Conservation (phyloP, 2,329 filamentous ascomycete species). For the Cordyceps farinosa region DNA sequence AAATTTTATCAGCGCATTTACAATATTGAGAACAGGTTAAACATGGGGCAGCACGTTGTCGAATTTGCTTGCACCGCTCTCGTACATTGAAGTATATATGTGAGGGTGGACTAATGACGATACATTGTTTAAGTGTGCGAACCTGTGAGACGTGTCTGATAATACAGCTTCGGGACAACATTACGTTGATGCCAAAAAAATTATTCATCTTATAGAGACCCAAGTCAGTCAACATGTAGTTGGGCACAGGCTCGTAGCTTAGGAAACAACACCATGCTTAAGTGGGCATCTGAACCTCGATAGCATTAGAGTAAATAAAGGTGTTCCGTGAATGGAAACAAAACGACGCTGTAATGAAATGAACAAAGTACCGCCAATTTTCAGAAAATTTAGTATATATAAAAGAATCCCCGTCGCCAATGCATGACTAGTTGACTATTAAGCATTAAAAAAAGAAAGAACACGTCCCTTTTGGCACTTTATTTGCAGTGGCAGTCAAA, state of each 20-base stretch:
- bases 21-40: too few relatives aligned
- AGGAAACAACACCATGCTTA: not conserved
- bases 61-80: too few relatives aligned
- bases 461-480: not conserved
- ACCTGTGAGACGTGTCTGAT: too few relatives aligned
- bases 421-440: not conserved
- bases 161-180: too few relatives aligned
- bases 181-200: too few relatives aligned
- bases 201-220: too few relatives aligned
- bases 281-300: not conserved
- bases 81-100: too few relatives aligned
- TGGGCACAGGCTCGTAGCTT: not conserved
- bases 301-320: not conserved
- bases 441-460: not conserved
- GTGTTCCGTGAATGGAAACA: not conserved
- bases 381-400: not conserved
- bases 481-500: conserved; percentile 35
- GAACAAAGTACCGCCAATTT: not conserved
- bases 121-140: too few relatives aligned
- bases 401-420: conserved; percentile 2
- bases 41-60: too few relatives aligned
- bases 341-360: conserved; percentile 9
- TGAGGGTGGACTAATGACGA: too few relatives aligned
- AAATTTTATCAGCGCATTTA: not conserved
- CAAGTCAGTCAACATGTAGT: not conserved